A percentile compares a stretch with the other conserved stretches of the same genome.
Conservation (phyloP, 228 moss, liverwort and hornwort species). For the Sphagnum fallax region DNA sequence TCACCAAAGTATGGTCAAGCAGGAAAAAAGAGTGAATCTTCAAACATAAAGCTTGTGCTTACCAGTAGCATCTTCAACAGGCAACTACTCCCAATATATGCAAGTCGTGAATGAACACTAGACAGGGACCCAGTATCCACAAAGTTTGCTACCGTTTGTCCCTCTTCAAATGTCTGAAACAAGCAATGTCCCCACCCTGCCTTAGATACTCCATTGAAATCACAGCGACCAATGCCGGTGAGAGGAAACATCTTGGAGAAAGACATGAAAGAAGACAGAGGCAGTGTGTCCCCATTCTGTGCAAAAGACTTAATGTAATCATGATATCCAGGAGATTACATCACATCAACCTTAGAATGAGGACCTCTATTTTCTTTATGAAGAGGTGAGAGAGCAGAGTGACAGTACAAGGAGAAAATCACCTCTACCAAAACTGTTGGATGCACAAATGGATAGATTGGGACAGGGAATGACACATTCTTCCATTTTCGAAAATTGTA, state of each 20-base stretch:
- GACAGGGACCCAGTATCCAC: conserved; percentile 61
- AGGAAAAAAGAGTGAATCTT: no score
- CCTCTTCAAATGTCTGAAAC: conserved; percentile 87
- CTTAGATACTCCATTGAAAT: conserved; percentile 1
- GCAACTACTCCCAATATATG: conserved; percentile 77
- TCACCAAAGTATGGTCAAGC: no score
- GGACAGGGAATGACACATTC: conserved; percentile 71
- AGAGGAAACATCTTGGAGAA: neutral
- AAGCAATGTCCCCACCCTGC: conserved; percentile 3
- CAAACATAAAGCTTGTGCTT: conserved; percentile 6
- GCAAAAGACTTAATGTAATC: neutral
- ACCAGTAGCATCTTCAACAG: conserved; percentile 91
- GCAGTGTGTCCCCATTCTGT: neutral
- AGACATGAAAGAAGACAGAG: neutral
- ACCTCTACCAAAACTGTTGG: conserved; percentile 97
- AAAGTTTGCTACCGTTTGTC: conserved; percentile 79
- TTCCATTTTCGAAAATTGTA: conserved; percentile 88
- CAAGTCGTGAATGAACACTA: conserved; percentile 69
- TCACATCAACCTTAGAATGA: no score
- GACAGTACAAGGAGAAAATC: conserved; percentile 1
- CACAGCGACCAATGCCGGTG: neutral
- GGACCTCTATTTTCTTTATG: no score
- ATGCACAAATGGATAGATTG: conserved; percentile 93
- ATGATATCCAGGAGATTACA: neutral
- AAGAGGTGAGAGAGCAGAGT: no score